Base-by-base conservation (phyloP, 441 rosid genomes). In the Adansonia rubrostipa region DNA sequence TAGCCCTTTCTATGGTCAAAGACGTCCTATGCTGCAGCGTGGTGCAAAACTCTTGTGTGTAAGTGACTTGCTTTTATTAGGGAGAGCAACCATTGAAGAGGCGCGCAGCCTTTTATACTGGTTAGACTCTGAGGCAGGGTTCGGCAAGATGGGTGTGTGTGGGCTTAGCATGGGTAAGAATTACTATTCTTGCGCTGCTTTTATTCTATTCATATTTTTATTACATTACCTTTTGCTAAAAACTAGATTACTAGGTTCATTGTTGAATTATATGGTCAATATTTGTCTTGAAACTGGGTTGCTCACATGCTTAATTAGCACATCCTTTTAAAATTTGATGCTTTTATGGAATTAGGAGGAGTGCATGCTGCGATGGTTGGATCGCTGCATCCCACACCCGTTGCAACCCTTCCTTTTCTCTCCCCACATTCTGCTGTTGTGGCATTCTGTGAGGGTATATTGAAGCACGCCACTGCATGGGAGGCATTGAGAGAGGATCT, bases 331-430 rank as follows among this genome's bases (percentile, higher is more conserved):
- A 77, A 66, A 4, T 62, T 85, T 73, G 73, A 71, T 83, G 69
- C 70, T 79, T 54, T 86, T 47, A 70, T 80, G 85, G 74, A 78
- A 82, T 79, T 78, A 94, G 99, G 99, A 33, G 99, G 98, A 86
- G 99, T 96, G n/a, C 99, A 93, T 85, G 97, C 99, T 84, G 97
- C 98, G 69, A 93, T 93, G 99, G 94, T 92, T 75, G 99, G 99
- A 85, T 92, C 98, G 67, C 91, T 94, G 82, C 93, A 96, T 87
- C 98, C 98, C 51, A 89, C 95, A 78, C 97, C 98, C 13, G 80
- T 96, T 82, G 98, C 99, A 77, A 96, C 93, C 75, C 89, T 96
- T 71, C 99, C 97, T 75, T 96, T 96, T 86, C 90, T 93, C 48
- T 96, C 99, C 65, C 98, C 99, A 6, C 99, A 96, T 79, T 93